Percentiles rank a stretch among this genome's conserved stretches.
phyloP scores from a whole-genome alignment of 106 monocot genomes.

The Allium fistulosum region DNA sequence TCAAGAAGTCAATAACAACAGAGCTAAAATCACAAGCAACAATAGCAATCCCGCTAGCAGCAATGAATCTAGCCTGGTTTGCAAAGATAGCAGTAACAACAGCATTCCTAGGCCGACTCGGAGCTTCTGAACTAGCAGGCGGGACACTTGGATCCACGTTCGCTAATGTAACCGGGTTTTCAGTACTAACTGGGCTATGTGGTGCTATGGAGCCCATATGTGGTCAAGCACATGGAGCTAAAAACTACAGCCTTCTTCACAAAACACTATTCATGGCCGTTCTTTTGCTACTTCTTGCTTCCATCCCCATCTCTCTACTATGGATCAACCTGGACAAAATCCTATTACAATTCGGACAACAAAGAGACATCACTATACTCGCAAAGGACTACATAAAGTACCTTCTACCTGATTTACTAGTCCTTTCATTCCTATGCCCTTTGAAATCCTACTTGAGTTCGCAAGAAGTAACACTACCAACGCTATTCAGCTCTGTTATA shows the following conservation, averaged over 20 bases:
- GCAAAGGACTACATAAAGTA: conserved; percentile 43
- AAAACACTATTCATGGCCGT: conserved; percentile 66
- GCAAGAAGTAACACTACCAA: conserved; percentile 73
- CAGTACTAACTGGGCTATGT: conserved; percentile 45
- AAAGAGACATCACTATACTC: conserved; percentile 37
- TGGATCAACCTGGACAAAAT: conserved; percentile 75
- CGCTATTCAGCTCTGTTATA: conserved; percentile 44
- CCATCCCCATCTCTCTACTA: conserved; percentile 60
- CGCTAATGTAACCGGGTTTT: conserved; percentile 67
- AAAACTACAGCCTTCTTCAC: conserved; percentile 58
- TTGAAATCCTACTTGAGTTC: conserved; percentile 78
- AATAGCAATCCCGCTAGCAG: conserved; percentile 27
- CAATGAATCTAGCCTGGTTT: conserved; percentile 43
- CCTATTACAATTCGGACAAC: conserved; percentile 51
- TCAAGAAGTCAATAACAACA: background rate
- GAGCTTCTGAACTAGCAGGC: conserved; percentile 39
- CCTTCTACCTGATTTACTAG: conserved; percentile 68
- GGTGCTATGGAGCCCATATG: conserved; percentile 81
- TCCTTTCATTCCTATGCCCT: conserved; percentile 68
- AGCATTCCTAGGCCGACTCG: conserved; percentile 36
- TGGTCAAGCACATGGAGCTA: conserved; percentile 82
- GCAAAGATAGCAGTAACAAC: conserved; percentile 42
- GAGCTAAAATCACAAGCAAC: conserved; percentile 36
- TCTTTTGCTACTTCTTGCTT: conserved; percentile 43
- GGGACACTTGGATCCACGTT: conserved; percentile 56